Evolutionary conservation across 2,329 filamentous ascomycete species (phyloP), one percentile per base, ranked within the genome.

Genomic region (Hymenoscyphus infarciens): DNA sequence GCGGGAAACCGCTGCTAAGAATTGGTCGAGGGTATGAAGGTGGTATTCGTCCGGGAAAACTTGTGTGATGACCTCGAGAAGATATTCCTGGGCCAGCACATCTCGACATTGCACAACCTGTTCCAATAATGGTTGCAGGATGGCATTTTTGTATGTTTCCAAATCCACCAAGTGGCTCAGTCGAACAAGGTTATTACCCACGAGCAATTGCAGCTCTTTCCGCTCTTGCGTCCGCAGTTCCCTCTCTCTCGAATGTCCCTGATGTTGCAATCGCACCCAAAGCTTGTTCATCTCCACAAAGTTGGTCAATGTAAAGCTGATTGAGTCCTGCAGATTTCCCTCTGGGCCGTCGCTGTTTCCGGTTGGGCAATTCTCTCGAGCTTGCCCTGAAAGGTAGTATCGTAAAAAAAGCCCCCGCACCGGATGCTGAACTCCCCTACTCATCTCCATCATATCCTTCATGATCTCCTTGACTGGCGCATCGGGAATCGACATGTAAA

Each of bases 371-470:
- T 87, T 87, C 76, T 99, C 95, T 72, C 95, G 85, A 45, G 95
- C 94, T 79, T 99, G 95, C 42, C 95, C 94, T 27, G 92, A 95
- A 59, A 99, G 84, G 75, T 97, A 99, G 78, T 99, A 99, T 74
- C 95, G 88, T 72, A 99, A 79, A 75, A 99, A 99, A 61, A 99
- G 82, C 19, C 95, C 95, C 63, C 95, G 91, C 66, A 97, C 93
- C 16, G 95, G 95, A 77, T 99, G 95, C 74, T 99, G 95, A 25
- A 99, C 93, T 62, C 95, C 95, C 67, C 95, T 86, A 78, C 92
- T 98, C 95, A 99, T 99, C 78, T 99, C 95, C 95, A 99, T 99
- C 95, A 99, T 99, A 77, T 99, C 95, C 79, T 99, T 99, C 95
- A 99, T 99, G 66, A 99, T 92, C 81, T 99, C 95, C 79, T 99